A percentile compares a stretch with the other conserved stretches of the same genome.
These are phyloP conservation scores for Avena insularis DNA, from an alignment of 176 grass and related monocot species.

Conservation along the genomic window DNA sequence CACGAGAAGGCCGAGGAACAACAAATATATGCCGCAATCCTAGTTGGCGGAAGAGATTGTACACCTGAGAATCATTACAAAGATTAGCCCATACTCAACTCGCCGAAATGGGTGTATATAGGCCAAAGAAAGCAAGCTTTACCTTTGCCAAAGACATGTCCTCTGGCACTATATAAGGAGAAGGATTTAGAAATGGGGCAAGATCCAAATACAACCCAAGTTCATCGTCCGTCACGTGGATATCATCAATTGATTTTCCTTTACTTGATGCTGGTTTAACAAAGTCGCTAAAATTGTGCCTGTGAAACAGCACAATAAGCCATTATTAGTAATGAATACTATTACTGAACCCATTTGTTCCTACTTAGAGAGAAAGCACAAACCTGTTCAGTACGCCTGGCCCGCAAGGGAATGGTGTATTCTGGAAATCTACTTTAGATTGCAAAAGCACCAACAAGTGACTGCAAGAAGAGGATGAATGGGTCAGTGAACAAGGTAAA, in stretches of 20 bases:
- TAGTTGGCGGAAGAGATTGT: constrained; percentile 98
- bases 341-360: constrained; percentile 31
- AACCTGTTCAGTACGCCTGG: constrained; percentile 87
- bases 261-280: constrained; percentile 98
- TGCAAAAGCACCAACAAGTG: constrained; percentile 95
- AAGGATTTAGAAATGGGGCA: constrained; percentile 91
- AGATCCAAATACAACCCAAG: constrained; percentile 92
- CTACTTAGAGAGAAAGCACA: constrained; percentile 33
- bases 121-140: constrained; percentile 31
- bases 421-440: constrained; percentile 98
- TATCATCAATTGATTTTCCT: constrained; percentile 96
- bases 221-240: constrained; percentile 86
- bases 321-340: constrained; percentile 21
- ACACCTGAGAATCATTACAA: constrained; percentile 68
- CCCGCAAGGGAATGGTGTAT: constrained; percentile 87
- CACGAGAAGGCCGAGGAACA: constrained; percentile 85
- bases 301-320: constrained; percentile 43
- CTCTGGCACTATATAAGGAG: constrained; percentile 91
- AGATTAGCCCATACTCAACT: neutral
- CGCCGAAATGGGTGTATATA: neutral
- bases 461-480: constrained; percentile 51
- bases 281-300: constrained; percentile 98
- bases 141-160: constrained; percentile 99
- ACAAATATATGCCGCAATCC: constrained; percentile 98
- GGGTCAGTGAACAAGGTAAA: constrained; percentile 30